Conservation (phyloP, 2,329 filamentous ascomycete genomes). For the Exophiala alcalophila region DNA sequence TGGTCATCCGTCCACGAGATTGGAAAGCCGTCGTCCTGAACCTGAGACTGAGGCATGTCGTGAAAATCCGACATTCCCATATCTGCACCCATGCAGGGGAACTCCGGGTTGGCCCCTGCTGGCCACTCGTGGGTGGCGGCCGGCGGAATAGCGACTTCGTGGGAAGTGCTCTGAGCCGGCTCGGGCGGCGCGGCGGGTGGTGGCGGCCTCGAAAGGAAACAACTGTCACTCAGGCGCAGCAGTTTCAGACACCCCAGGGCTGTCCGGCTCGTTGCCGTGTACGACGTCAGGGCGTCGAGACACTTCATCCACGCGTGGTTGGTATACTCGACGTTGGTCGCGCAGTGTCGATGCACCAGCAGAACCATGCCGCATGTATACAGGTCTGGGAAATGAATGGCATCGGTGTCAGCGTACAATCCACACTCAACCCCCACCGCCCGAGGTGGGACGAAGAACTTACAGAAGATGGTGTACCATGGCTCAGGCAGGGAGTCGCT, state of each 20-base stretch:
- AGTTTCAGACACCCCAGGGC: conserved; percentile 1
- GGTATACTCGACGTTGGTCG: neutral
- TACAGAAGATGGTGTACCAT: conserved; percentile 5
- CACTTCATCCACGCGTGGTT: neutral
- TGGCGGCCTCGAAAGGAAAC: neutral
- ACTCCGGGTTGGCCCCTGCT: no score
- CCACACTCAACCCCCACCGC: no score
- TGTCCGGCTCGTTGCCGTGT: neutral
- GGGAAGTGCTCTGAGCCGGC: neutral
- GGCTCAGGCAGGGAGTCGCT: conserved; percentile 1
- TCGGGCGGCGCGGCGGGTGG: neutral
- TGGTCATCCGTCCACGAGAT: neutral
- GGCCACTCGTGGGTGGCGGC: neutral
- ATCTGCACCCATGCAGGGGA: no score
- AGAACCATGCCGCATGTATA: conserved; percentile 6
- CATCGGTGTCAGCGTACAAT: no score
- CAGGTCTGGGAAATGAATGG: neutral
- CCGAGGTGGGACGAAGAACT: no score
- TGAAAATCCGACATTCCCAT: neutral
- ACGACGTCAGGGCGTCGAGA: neutral
- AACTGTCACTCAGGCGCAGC: neutral
- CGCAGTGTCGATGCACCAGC: conserved; percentile 1
- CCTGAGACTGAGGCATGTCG: neutral
- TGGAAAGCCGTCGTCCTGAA: neutral
- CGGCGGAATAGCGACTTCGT: no score